These are phyloP conservation scores for Aspergillus hortae DNA, from an alignment of 2,329 filamentous ascomycete genomes.

Conservation along the genomic window DNA sequence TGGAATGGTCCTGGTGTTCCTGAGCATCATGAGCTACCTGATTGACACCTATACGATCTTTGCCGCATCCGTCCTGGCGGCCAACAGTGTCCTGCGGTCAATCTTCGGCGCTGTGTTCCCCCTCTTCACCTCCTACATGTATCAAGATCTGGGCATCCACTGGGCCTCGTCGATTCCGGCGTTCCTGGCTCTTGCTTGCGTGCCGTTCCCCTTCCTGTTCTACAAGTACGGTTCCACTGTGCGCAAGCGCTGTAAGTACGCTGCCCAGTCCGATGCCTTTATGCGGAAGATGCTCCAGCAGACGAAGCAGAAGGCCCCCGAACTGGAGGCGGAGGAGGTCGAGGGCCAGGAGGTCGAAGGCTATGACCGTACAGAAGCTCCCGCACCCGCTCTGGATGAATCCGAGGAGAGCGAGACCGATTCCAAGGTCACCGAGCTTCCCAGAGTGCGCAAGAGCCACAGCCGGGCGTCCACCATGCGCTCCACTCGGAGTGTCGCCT, in stretches of 20 bases:
- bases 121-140: slow-evolving; percentile 46
- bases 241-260: slow-evolving; percentile 35
- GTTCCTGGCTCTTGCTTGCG: slow-evolving; percentile 40
- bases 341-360: slow-evolving; percentile 5
- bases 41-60: slow-evolving; percentile 42
- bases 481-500: slow-evolving; percentile 15
- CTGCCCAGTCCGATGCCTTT: slow-evolving; percentile 31
- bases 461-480: background rate
- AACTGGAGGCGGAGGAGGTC: slow-evolving; percentile 1
- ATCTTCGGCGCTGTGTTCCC: slow-evolving; percentile 45
- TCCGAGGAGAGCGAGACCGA: background rate
- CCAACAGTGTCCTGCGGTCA: slow-evolving; percentile 43
- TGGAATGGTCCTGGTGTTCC: slow-evolving; percentile 39
- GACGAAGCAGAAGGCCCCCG: slow-evolving; percentile 12
- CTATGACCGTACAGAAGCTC: background rate
- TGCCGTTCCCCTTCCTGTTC: slow-evolving; percentile 41
- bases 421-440: slow-evolving; percentile 11
- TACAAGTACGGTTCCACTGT: slow-evolving; percentile 37
- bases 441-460: slow-evolving; percentile 10
- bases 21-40: slow-evolving; percentile 40
- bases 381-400: background rate
- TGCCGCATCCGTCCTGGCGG: slow-evolving; percentile 38
- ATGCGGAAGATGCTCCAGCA: slow-evolving; percentile 21
- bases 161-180: slow-evolving; percentile 46
- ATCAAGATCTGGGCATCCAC: slow-evolving; percentile 42